Conservation (phyloP, 2,329 filamentous ascomycete genomes). For the Botrytis paeoniae region DNA sequence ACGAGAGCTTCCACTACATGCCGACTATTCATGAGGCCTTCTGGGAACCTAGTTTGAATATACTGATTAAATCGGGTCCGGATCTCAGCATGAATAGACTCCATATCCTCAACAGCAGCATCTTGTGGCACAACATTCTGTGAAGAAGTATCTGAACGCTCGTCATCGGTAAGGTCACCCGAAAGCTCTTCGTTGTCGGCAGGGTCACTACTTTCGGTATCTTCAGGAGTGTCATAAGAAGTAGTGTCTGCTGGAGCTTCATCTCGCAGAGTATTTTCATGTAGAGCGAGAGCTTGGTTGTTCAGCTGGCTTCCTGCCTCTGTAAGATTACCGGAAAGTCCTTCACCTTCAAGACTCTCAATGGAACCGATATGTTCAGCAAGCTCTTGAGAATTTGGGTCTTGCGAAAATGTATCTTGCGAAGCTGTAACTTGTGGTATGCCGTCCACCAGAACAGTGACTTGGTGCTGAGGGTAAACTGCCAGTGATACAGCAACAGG, state of each 20-base stretch:
- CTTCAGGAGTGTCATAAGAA: background rate
- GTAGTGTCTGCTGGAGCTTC: background rate
- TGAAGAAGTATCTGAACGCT: background rate
- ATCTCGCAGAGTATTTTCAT: background rate
- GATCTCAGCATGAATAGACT: background rate
- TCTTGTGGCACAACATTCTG: background rate
- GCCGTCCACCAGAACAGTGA: no score
- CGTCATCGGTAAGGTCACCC: background rate
- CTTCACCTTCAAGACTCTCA: no score
- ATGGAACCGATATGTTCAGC: no score
- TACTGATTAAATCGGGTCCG: background rate
- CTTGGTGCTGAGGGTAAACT: no score
- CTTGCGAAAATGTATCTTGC: no score
- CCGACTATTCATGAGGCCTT: no score
- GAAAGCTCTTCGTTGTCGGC: background rate
- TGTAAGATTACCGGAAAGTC: no score
- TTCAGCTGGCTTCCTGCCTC: no score
- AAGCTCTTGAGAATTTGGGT: no score
- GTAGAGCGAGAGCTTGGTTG: background rate
- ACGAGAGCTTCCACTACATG: no score
- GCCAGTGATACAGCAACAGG: no score
- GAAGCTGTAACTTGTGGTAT: no score
- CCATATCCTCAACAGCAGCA: background rate
- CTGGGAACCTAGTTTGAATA: background rate
- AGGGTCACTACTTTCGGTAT: background rate